Evolutionary conservation across 202 grass and related monocot genomes (phyloP), one percentile per base, ranked within the genome.

Genomic region (Bolboschoenoplectus hybrid): DNA sequence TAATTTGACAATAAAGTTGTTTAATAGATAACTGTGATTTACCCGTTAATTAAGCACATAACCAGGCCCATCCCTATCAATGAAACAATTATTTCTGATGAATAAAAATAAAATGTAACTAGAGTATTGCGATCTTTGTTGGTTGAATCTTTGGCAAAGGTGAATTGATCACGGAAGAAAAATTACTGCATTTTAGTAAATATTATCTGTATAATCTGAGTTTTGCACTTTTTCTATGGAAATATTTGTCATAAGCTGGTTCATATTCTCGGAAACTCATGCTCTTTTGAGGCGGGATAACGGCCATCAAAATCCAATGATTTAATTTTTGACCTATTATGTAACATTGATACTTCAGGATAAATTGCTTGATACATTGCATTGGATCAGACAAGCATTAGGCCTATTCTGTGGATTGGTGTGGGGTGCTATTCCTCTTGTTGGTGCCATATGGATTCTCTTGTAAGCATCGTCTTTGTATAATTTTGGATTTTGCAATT

Each of bases 331-430:
- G 53, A 80, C 56, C 16, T 20, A 80, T 80, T 61, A 43, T 4
- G 5, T 80, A 61, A 61, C 6, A 16, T 44, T 44, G 3, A 36
- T 61, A 55, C 38, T 87, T 26, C 52, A 99, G 97, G 93, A 99
- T 89, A 90, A 93, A 76, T 85, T 99, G 88, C 87, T 91, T 13
- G 93, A 99, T 81, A 92, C 88, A 34, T 81, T 99, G 82, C 93
- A 99, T 89, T 99, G 97, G 97, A 99, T 97, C 90, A 92, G 97
- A 26, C 97, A 99, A 88, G 93, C 7, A 19, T 52, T 97, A 38
- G 97, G 88, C 45, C 93, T 99, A 44, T 47, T 85, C 61, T 99
- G 90, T 46, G 97, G 97, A 55, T 87, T 99, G 86, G 65, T 97
- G 74, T 99, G 93, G 92, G 97, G 93, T 79, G 92, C 88, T 80